phyloP scores from a whole-genome alignment of 352 stramenopile genomes.

The Phytophthora hybrid region DNA sequence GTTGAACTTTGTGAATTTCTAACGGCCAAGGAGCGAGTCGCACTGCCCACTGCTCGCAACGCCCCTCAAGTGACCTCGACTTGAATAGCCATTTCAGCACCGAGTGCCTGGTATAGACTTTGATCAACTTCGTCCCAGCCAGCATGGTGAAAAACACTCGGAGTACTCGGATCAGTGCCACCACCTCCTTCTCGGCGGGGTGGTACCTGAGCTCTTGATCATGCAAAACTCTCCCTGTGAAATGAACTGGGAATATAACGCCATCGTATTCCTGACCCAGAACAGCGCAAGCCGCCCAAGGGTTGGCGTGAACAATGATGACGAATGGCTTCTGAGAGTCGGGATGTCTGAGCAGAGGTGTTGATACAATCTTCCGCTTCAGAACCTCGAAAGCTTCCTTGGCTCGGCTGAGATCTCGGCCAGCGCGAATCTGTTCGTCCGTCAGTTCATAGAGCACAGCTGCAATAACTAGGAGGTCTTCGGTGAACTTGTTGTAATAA shows the following conservation, averaged over 20 bases:
- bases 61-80: too few species aligned
- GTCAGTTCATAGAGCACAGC: not conserved
- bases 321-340: not conserved
- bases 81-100: too few species aligned
- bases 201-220: not conserved
- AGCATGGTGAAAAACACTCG: not conserved
- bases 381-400: slow-evolving; percentile 5
- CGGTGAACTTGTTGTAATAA: slow-evolving; percentile 8
- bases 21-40: too few species aligned
- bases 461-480: not conserved
- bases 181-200: slow-evolving; percentile 1
- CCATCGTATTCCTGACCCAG: not conserved
- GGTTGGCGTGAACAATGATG: not conserved
- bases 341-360: not conserved
- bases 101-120: not conserved
- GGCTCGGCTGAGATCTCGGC: not conserved
- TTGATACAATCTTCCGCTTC: not conserved
- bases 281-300: not conserved
- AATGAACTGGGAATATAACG: not conserved
- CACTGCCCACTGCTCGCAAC: too few species aligned
- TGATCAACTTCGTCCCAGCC: not conserved
- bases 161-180: not conserved
- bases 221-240: not conserved
- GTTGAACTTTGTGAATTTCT: too few species aligned
- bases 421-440: not conserved